These are phyloP conservation scores for Anthracocystis setariae DNA, from an alignment of 1,284 basidiomycete species.

Conservation along the genomic window DNA sequence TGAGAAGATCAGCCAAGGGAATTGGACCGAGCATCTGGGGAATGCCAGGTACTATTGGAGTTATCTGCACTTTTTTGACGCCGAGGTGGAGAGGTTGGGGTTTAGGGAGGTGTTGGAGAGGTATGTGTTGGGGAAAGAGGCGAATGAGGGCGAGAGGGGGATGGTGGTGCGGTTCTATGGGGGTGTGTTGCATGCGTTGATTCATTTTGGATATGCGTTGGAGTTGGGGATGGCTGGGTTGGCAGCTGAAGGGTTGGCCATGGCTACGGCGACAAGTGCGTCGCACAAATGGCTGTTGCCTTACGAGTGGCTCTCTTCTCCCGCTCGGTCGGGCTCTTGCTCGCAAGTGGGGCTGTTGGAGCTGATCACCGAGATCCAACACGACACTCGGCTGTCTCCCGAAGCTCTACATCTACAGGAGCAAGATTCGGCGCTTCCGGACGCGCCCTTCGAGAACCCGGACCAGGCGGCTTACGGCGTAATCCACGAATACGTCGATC, in stretches of 20 bases:
- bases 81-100: neutral
- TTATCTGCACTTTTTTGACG: constrained; percentile 50
- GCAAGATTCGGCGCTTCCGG: constrained; percentile 10
- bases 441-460: constrained; percentile 17
- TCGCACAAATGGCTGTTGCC: constrained; percentile 26
- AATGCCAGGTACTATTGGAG: constrained; percentile 41
- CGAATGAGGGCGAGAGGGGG: constrained; percentile 11
- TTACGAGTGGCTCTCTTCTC: constrained; percentile 13
- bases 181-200: constrained; percentile 66
- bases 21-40: constrained; percentile 47
- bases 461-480: constrained; percentile 4
- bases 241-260: constrained; percentile 62
- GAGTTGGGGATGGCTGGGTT: constrained; percentile 58
- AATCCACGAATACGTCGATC: constrained; percentile 30
- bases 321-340: neutral
- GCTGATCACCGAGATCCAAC: constrained; percentile 20
- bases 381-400: constrained; percentile 9
- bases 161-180: constrained; percentile 54
- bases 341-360: constrained; percentile 9
- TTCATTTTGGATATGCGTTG: constrained; percentile 66
- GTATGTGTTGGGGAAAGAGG: constrained; percentile 37
- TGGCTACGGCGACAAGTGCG: constrained; percentile 25
- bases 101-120: constrained; percentile 17
- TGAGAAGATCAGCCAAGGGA: constrained; percentile 15
- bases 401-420: constrained; percentile 8